Conservation (phyloP, 2,329 filamentous ascomycete genomes). For the Neonectria magnoliae region DNA sequence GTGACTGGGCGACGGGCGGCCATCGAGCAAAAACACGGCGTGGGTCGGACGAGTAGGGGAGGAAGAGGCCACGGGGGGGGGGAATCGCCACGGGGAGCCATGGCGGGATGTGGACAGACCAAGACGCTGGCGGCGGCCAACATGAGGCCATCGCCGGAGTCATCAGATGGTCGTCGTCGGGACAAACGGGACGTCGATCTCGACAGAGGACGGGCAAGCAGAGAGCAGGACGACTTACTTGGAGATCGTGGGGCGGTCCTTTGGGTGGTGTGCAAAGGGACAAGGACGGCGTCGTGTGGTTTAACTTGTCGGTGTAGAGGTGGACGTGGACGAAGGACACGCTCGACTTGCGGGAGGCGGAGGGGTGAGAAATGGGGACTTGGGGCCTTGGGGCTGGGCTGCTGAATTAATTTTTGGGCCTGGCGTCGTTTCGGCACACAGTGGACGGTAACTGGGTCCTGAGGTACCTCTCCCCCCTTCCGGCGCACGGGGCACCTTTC, state of each 20-base stretch:
- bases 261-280: constrained; percentile 43
- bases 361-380: constrained; percentile 39
- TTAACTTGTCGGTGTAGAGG: constrained; percentile 47
- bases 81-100: constrained; percentile 5
- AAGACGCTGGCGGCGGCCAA: constrained; percentile 21
- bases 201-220: constrained; percentile 8
- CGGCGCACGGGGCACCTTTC: background rate
- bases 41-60: constrained; percentile 3
- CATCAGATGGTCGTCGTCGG: background rate
- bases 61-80: constrained; percentile 1
- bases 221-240: constrained; percentile 39
- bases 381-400: constrained; percentile 31
- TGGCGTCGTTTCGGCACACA: constrained; percentile 28
- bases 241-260: constrained; percentile 43
- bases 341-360: constrained; percentile 33
- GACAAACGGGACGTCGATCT: background rate
- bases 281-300: constrained; percentile 44
- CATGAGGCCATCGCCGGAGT: constrained; percentile 37
- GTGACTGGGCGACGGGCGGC: constrained; percentile 4
- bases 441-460: background rate
- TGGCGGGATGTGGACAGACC: background rate
- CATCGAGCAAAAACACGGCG: background rate
- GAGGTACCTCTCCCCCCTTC: background rate
- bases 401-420: constrained; percentile 40
- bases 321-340: constrained; percentile 35